These are phyloP conservation scores for Chaetomiaceae sp. DNA, from an alignment of 2,329 filamentous ascomycete genomes.

Conservation along the genomic window DNA sequence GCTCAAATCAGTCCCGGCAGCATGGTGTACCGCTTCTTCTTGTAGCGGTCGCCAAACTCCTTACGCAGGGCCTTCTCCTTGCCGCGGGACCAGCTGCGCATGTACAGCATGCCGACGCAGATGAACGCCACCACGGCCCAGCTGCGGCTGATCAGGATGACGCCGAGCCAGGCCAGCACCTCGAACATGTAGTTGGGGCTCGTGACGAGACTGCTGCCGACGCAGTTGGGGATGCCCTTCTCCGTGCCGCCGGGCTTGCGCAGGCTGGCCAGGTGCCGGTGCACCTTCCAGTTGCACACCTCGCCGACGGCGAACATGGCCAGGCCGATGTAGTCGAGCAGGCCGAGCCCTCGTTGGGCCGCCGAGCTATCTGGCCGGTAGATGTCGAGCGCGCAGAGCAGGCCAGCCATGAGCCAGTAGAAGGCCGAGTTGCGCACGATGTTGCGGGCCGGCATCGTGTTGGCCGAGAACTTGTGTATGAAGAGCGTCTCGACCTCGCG, in stretches of 20 bases:
- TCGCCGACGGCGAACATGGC: slow-evolving; percentile 73
- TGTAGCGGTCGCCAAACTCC: slow-evolving; percentile 89
- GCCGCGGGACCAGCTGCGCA: slow-evolving; percentile 82
- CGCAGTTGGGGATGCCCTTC: slow-evolving; percentile 78
- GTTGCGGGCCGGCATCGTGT: slow-evolving; percentile 86
- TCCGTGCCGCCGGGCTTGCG: slow-evolving; percentile 75
- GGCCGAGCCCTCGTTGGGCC: slow-evolving; percentile 43
- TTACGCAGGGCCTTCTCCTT: slow-evolving; percentile 88
- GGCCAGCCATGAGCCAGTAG: slow-evolving; percentile 83
- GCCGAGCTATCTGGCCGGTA: slow-evolving; percentile 71
- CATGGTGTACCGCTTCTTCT: slow-evolving; percentile 84
- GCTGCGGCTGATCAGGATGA: slow-evolving; percentile 73
- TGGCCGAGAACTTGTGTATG: slow-evolving; percentile 88
- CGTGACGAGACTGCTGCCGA: slow-evolving; percentile 81
- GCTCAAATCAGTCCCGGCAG: slow-evolving; percentile 69
- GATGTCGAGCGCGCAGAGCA: slow-evolving; percentile 76
- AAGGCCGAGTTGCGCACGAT: slow-evolving; percentile 93
- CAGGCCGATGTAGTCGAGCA: slow-evolving; percentile 60
- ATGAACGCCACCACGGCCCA: slow-evolving; percentile 74
- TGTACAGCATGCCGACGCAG: slow-evolving; percentile 64
- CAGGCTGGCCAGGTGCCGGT: slow-evolving; percentile 70
- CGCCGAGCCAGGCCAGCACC: slow-evolving; percentile 75
- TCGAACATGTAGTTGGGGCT: slow-evolving; percentile 99
- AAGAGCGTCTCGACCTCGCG: slow-evolving; percentile 92
- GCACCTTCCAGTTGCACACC: slow-evolving; percentile 71